These are phyloP conservation scores for Neopestalotiopsis rosae DNA, from an alignment of 2,329 filamentous ascomycete species.

Conservation along the genomic window DNA sequence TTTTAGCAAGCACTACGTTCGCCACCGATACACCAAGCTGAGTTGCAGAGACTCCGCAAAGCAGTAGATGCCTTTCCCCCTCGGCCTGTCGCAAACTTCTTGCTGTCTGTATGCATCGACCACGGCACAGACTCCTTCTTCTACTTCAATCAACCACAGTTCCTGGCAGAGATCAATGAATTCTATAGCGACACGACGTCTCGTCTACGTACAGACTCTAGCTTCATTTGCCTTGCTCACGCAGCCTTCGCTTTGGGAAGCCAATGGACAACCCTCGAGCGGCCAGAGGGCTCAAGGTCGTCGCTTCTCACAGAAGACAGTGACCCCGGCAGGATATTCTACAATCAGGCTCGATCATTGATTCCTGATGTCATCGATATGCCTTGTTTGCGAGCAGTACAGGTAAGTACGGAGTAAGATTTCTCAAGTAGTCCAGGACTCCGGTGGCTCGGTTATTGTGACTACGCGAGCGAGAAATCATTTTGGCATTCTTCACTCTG, in stretches of 20 bases:
- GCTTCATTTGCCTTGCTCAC: constrained; percentile 33
- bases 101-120: constrained; percentile 34
- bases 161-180: constrained; percentile 29
- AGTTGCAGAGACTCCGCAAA: constrained; percentile 27
- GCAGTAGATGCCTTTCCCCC: constrained; percentile 33
- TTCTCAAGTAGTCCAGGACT: background rate
- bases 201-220: constrained; percentile 26
- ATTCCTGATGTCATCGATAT: constrained; percentile 41
- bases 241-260: constrained; percentile 38
- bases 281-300: constrained; percentile 24
- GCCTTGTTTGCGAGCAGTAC: constrained; percentile 37
- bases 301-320: constrained; percentile 18
- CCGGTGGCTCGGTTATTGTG: too few relatives aligned
- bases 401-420: background rate
- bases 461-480: too few relatives aligned
- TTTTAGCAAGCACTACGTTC: constrained; percentile 23
- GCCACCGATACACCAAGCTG: constrained; percentile 21
- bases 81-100: constrained; percentile 32
- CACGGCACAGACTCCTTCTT: constrained; percentile 35
- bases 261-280: constrained; percentile 39
- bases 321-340: constrained; percentile 38
- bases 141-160: constrained; percentile 35
- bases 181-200: constrained; percentile 31
- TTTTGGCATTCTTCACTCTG: background rate
- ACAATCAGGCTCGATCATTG: constrained; percentile 33